Conservation (phyloP, 192 early-diverging fungal genomes). For the Coemansia sp. region DNA sequence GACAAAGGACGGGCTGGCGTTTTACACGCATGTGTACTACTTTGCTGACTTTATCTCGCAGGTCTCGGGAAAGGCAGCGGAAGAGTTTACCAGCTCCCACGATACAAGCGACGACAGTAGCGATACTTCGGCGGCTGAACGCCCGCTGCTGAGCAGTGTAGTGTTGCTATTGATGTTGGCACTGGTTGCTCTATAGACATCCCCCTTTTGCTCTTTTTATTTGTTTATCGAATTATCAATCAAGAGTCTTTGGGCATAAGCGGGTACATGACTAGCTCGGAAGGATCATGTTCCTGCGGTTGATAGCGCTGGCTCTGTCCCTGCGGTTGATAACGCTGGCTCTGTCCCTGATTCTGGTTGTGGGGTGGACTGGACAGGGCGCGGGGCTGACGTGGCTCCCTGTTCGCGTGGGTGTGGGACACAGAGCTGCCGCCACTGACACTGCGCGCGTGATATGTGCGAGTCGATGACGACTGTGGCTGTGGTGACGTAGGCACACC, state of each 20-base stretch:
- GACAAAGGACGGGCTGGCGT: constrained; percentile 29
- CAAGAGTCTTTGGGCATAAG: not conserved
- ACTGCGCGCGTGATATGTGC: constrained; percentile 22
- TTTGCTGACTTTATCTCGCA: constrained; percentile 35
- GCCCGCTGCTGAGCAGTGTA: not conserved
- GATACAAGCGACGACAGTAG: constrained; percentile 1
- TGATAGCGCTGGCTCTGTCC: not conserved
- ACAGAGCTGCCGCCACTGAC: constrained; percentile 10
- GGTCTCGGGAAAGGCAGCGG: constrained; percentile 5
- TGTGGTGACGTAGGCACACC: too few species aligned
- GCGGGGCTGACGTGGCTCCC: not conserved
- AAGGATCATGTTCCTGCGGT: not conserved
- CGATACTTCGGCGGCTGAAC: not conserved
- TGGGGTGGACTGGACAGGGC: constrained; percentile 1
- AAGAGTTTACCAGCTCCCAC: constrained; percentile 5
- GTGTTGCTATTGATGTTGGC: too few species aligned
- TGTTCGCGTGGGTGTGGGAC: not conserved
- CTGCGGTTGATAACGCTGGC: not conserved
- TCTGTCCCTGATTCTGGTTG: not conserved
- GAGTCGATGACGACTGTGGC: too few species aligned
- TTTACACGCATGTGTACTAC: constrained; percentile 50
- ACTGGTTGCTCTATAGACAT: not conserved
- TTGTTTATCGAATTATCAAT: constrained; percentile 1
- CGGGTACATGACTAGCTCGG: constrained; percentile 15
- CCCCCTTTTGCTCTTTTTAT: not conserved